Evolutionary conservation across 2,329 filamentous ascomycete genomes (phyloP).

Genomic region (Cercospora sojina): DNA sequence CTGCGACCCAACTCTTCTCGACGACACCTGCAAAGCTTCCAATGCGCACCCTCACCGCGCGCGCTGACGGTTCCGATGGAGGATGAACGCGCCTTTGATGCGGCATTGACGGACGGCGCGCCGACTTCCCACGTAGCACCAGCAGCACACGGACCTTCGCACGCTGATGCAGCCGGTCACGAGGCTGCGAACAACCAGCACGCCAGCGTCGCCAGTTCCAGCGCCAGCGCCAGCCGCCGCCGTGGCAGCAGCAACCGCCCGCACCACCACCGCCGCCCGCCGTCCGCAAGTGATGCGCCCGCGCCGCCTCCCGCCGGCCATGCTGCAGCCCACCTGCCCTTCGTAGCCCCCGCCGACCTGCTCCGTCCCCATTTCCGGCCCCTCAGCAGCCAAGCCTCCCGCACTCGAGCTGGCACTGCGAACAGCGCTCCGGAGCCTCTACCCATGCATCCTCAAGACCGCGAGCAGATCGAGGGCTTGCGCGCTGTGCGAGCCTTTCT

Average conservation of each 20-base stretch:
- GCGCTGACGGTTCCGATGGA: background rate
- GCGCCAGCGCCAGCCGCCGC: background rate
- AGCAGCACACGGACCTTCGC: background rate
- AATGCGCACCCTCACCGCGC: background rate
- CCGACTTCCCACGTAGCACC: background rate
- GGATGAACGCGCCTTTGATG: background rate
- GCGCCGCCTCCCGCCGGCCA: slow-evolving; percentile 1
- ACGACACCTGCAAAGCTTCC: background rate
- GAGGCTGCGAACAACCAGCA: background rate
- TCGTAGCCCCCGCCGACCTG: slow-evolving; percentile 25
- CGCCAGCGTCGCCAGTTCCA: background rate
- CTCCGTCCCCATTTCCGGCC: slow-evolving; percentile 16
- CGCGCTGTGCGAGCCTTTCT: slow-evolving; percentile 92
- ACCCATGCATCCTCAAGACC: slow-evolving; percentile 56
- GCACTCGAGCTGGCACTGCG: slow-evolving; percentile 2
- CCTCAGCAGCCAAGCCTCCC: background rate
- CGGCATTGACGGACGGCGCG: background rate
- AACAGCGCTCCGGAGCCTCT: background rate
- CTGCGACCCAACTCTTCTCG: background rate
- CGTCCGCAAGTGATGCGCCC: background rate
- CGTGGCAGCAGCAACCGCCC: background rate
- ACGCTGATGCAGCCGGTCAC: background rate
- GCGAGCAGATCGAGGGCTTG: slow-evolving; percentile 75
- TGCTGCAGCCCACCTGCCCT: slow-evolving; percentile 16
- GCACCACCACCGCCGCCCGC: background rate